Base-by-base conservation (phyloP, 257 asterid genomes). In the Cruciata laevipes region DNA sequence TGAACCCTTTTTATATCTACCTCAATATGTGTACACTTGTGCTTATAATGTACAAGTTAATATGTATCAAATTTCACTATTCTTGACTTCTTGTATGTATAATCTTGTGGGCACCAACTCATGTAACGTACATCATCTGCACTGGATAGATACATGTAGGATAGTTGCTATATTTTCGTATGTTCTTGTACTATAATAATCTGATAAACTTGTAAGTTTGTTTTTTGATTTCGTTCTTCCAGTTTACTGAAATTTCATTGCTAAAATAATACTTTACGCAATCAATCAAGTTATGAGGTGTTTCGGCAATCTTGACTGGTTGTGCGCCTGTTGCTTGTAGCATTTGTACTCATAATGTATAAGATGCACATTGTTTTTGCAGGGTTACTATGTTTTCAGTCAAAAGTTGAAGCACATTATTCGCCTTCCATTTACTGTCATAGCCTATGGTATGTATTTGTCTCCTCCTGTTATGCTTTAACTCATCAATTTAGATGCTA, bases 381-480 rank as follows among this genome's bases (percentile, higher is more conserved):
- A 90, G 99, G 99, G 99, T 65, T 94, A 90, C 80, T 90, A 94
- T 72, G 85, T 90, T 74, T 90, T 87, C 87, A 94, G 99, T 86
- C 97, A 94, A 83, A 94, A 90, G 82, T 78, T 94, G 95, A 94
- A 94, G 87, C 96, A 87, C 71, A 67, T 94, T 66, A 77, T 94
- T 72, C 96, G 93, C 78, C 84, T 94, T 42, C 99, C 99, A 25
- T 90, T 90, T 85, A 96, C 94, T 71, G 74, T 95, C 53, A 70
- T 84, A 65, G 82, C 96, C 32, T 94, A 94, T 77, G 99, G 99
- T 94, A 85, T 35, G 81, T 72, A 37, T 86, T 78, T 44, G 75
- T 78, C 67, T 71, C 47, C 66, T 31, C 11, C 56, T 63, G 67
- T 63, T 65, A 16, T 37, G 7, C 59, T 30, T 7, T 47, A 10